Percentiles rank a stretch among this genome's conserved stretches.
These are phyloP conservation scores for Guadua angustifolia DNA, from an alignment of 176 grass and related monocot species.

Conservation along the genomic window DNA sequence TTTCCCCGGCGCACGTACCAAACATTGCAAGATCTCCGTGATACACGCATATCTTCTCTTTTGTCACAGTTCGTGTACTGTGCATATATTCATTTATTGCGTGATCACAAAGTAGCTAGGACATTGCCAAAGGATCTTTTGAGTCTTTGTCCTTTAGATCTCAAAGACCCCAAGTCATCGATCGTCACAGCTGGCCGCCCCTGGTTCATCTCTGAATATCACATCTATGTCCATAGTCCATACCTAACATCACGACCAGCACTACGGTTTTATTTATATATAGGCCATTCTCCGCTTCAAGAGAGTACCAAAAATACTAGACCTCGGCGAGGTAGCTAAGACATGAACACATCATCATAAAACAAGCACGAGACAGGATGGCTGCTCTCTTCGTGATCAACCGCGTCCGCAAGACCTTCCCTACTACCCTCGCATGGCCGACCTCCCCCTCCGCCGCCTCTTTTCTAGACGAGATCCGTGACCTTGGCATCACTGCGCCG, in stretches of 20 bases:
- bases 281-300: not conserved
- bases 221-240: not conserved
- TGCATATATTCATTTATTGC: not conserved
- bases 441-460: not conserved
- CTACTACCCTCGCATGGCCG: not conserved
- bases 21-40: not conserved
- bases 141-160: not conserved
- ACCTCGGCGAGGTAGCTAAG: not conserved
- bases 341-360: not conserved
- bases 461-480: conserved; percentile 29
- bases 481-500: not conserved
- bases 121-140: not conserved
- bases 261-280: conserved; percentile 11
- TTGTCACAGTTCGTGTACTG: not conserved
- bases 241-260: not conserved
- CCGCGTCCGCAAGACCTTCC: not conserved
- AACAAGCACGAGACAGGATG: not conserved
- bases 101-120: not conserved
- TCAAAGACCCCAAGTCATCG: conserved; percentile 16
- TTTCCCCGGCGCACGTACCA: not conserved
- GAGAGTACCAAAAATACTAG: not conserved
- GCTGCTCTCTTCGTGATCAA: conserved; percentile 5
- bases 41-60: not conserved
- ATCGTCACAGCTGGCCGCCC: not conserved
- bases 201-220: not conserved